Conservation (phyloP, 192 early-diverging fungal genomes). For the Phycomyces blakesleeanus region DNA sequence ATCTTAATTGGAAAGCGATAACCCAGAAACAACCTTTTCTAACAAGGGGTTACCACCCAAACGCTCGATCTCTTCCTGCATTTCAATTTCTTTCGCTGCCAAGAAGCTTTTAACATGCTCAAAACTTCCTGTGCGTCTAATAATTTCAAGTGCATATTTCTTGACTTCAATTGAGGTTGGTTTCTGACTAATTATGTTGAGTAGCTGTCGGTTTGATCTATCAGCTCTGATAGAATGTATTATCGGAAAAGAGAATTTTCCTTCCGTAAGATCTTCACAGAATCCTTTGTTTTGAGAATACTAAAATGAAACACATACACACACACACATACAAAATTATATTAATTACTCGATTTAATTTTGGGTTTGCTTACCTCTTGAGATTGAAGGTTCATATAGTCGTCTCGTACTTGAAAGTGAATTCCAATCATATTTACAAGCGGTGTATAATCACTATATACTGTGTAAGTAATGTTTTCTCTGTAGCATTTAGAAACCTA, state of each 20-base stretch:
- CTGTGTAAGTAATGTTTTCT: not conserved
- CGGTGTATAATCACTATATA: conserved; percentile 52
- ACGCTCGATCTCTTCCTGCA: conserved; percentile 48
- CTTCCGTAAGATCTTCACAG: conserved; percentile 89
- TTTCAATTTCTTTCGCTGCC: conserved; percentile 49
- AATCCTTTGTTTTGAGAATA: conserved; percentile 84
- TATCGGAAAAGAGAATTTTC: conserved; percentile 88
- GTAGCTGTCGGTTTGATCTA: conserved; percentile 47
- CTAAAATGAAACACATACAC: conserved; percentile 25
- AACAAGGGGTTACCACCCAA: conserved; percentile 70
- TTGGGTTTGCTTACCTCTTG: conserved; percentile 18
- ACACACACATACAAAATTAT: no score
- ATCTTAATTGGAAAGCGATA: no score
- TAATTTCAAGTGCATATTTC: conserved; percentile 69
- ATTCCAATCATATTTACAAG: conserved; percentile 78
- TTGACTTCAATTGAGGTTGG: conserved; percentile 72
- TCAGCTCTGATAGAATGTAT: conserved; percentile 63
- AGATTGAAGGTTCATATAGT: conserved; percentile 82
- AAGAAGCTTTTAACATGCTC: conserved; percentile 60
- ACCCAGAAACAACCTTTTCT: conserved; percentile 33
- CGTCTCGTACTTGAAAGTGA: conserved; percentile 88
- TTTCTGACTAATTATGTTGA: conserved; percentile 75
- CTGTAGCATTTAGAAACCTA: conserved; percentile 39
- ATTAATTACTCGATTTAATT: no score
- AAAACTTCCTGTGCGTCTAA: conserved; percentile 64